A percentile compares a stretch with the other conserved stretches of the same genome.
Evolutionary conservation across 768 basidiomycete genomes (phyloP).

Genomic region (Rhizopogon salebrosus): DNA sequence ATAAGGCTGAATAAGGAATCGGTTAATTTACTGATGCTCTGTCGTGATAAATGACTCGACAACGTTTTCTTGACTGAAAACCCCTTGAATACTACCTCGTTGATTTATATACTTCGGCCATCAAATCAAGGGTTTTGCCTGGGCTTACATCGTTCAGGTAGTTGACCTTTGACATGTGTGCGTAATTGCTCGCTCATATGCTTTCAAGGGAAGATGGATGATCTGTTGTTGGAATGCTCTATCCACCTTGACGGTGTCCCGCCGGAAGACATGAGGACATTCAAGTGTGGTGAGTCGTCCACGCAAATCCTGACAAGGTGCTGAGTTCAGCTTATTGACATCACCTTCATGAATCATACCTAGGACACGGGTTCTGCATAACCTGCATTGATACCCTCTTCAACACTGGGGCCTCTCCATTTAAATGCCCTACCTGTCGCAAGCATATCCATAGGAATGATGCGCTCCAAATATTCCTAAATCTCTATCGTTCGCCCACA

Average conservation of each 20-base stretch:
- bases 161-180: not conserved
- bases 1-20: too few relatives aligned
- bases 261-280: conserved; percentile 21
- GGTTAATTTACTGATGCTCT: too few relatives aligned
- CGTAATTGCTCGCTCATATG: not conserved
- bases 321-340: conserved; percentile 6
- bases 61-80: too few relatives aligned
- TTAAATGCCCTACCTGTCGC: conserved; percentile 24
- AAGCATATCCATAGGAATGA: conserved; percentile 22
- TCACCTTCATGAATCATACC: conserved; percentile 10
- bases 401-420: conserved; percentile 3
- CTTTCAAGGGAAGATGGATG: conserved; percentile 7
- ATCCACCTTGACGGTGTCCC: conserved; percentile 24
- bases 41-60: too few relatives aligned
- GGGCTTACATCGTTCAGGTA: not conserved
- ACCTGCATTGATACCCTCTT: conserved; percentile 21
- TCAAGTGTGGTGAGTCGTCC: conserved; percentile 23
- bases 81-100: not conserved
- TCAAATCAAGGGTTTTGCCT: not conserved
- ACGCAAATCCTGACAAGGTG: not conserved
- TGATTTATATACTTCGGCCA: too few relatives aligned
- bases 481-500: conserved; percentile 10
- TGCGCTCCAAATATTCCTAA: conserved; percentile 20
- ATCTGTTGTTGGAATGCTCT: conserved; percentile 24
- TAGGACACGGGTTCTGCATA: conserved; percentile 29